These are phyloP conservation scores for Daldinia sp. DNA, from an alignment of 2,329 filamentous ascomycete species.

Conservation along the genomic window DNA sequence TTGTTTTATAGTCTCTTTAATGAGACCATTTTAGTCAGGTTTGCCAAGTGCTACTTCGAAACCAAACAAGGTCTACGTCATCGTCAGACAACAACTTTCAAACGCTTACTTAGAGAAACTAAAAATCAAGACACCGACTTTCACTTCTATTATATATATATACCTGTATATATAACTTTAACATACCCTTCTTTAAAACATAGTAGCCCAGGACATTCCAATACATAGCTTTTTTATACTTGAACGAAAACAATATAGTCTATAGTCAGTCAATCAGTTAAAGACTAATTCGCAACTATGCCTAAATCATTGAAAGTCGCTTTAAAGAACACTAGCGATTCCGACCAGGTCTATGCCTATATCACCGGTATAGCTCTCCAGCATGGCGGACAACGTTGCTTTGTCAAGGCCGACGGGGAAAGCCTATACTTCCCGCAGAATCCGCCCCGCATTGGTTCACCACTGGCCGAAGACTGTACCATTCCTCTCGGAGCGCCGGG, in stretches of 20 bases:
- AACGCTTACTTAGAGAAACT: neutral
- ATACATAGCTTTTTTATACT: neutral
- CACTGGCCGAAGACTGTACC: conserved; percentile 67
- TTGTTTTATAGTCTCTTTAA: neutral
- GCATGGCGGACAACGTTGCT: conserved; percentile 52
- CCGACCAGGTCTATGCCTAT: conserved; percentile 69
- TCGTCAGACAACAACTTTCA: neutral
- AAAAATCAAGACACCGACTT: neutral
- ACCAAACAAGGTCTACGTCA: conserved; percentile 4
- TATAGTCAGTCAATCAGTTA: neutral
- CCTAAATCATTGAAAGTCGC: conserved; percentile 63
- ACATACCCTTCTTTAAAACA: neutral
- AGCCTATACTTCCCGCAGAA: conserved; percentile 68
- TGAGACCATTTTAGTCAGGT: neutral
- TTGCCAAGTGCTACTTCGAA: conserved; percentile 6
- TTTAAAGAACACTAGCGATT: conserved; percentile 67
- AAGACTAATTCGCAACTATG: conserved; percentile 47
- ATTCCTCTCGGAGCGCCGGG: conserved; percentile 70
- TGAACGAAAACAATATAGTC: neutral
- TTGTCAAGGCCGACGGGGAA: conserved; percentile 61
- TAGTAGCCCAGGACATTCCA: neutral
- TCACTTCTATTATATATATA: neutral
- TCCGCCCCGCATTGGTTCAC: conserved; percentile 61
- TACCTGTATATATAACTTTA: neutral
- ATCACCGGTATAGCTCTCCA: conserved; percentile 73